Base-by-base conservation (phyloP, 352 stramenopile species). In the Thraustotheca clavata region DNA sequence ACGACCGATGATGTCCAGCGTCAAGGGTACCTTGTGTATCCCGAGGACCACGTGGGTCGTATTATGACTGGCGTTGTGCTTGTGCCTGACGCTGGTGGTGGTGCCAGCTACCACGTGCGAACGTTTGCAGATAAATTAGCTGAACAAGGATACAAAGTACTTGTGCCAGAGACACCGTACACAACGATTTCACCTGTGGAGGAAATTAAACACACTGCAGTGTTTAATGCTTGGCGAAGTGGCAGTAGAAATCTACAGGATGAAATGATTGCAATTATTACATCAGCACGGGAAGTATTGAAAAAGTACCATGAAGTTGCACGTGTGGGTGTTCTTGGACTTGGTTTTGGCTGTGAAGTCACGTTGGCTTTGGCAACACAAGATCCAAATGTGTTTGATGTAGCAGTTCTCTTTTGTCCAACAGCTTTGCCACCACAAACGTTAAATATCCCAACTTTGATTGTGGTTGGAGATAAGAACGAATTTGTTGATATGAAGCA, bases 61-160 rank as follows among this genome's bases (percentile, higher is more conserved):
- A 80, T 94, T 24, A 85, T 93, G 59, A 94, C 86, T 32, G 86
- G 81, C 55, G 71, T 94, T 61, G 76, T 94, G 48, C 75, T 94
- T 40, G 40, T 67, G 29, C 70, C 74, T 43, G 78, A 89, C 33
- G 67, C 74, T 32, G 71, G 38, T 55, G 49, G 61, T 66, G 48
- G 59, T 65, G 60, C 46, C 31, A 63, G 52, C 14, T 9, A 67
- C 34, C 52, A 72, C 32, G 76, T 72, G 68, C 52, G 71, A 52
- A 82, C 80, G 4, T 95, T 93, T 66, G 86, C 86, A 4, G 86
- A 95, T 67, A 91, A 92, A 43, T 69, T 95, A 49, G 83, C 83
- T 3, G 86, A 95, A 60, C 86, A 95, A 66, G 83, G 83, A 52
- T 95, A 93, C 71, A 93, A 95, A 62, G 83, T 95, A 54, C 66